Evolutionary conservation across 306 rosid species (phyloP), one percentile per base, ranked within the genome.

Genomic region (Castanea sativa): DNA sequence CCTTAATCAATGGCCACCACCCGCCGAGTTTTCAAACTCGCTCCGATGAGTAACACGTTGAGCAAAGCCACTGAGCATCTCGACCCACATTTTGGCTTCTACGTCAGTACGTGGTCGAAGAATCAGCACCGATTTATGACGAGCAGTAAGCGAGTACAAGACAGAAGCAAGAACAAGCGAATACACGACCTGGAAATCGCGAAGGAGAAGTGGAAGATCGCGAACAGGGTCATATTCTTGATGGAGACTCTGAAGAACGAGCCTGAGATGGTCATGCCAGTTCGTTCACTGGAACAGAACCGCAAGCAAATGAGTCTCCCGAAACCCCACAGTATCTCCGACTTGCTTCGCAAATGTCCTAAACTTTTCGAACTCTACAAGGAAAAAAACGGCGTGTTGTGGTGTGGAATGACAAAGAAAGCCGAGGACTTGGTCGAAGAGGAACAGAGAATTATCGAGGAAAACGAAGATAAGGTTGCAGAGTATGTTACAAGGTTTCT

Each of bases 181-280:
- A 83, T 91, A 60, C 91, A 90, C 49, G 89, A 83, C 8, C 95
- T 94, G 20, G 99, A 94, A 69, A 80, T 80, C 4, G 92, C 77
- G 25, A 91, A 91, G 1, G 99, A 91, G 89, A 90, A 90, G 75
- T 87, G 94, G 94, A 92, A 94, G 84, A 78, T 86, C 65, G 81
- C 84, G 11, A 75, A 82, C 63, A 90, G 88, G 75, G 89, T 87
- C 20, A 56, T 92, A 6, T 88, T 87, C 68, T 58, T 94, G 68
- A 86, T 94, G 80, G 98, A 92, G 56, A 57, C 82, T 30, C 85
- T 91, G 5, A 89, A 86, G 84, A 84, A 89, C 35, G 91, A 95
- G 81, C 97, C 87, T 0, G 97, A 95, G 74, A 88, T 86, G 91
- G 71, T 92, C 5, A 87, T 86, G 35, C 91, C 97, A 2, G 91